A percentile compares a stretch with the other conserved stretches of the same genome.
Evolutionary conservation across 192 early-diverging fungal genomes (phyloP).

Genomic region (Coemansia sp.): DNA sequence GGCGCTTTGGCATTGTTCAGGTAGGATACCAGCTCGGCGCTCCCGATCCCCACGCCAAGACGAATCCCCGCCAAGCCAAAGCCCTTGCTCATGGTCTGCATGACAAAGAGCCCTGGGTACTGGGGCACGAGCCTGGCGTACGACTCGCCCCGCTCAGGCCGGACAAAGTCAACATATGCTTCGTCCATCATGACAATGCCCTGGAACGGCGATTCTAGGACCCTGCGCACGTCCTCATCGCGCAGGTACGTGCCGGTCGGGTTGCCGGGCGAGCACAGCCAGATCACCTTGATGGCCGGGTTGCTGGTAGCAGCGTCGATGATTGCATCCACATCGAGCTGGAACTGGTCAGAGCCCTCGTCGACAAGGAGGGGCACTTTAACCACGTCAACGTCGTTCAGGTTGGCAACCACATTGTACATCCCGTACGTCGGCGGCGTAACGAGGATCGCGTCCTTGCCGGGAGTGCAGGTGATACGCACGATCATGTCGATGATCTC

Average conservation of each 20-base stretch:
- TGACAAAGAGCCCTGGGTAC: slow-evolving; percentile 93
- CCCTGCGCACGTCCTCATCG: slow-evolving; percentile 52
- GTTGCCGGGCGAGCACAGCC: slow-evolving; percentile 98
- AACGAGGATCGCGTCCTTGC: slow-evolving; percentile 85
- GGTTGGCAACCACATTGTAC: slow-evolving; percentile 88
- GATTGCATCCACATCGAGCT: slow-evolving; percentile 40
- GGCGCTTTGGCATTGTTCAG: slow-evolving; percentile 99
- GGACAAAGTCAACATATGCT: slow-evolving; percentile 96
- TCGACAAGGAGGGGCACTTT: slow-evolving; percentile 79
- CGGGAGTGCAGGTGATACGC: slow-evolving; percentile 84
- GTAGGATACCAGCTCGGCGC: slow-evolving; percentile 73
- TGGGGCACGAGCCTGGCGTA: slow-evolving; percentile 69
- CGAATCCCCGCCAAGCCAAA: slow-evolving; percentile 97
- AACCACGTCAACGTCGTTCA: slow-evolving; percentile 90
- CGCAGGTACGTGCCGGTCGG: slow-evolving; percentile 85
- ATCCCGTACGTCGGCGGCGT: slow-evolving; percentile 99
- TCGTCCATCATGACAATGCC: slow-evolving; percentile 98
- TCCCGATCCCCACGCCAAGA: slow-evolving; percentile 78
- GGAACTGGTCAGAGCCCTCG: slow-evolving; percentile 48
- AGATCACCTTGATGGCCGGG: slow-evolving; percentile 80
- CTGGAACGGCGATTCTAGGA: slow-evolving; percentile 51
- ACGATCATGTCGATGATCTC: slow-evolving; percentile 91
- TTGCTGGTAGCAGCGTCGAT: slow-evolving; percentile 57
- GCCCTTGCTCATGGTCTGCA: slow-evolving; percentile 97
- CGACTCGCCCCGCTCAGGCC: slow-evolving; percentile 56